Percentiles rank a stretch among this genome's conserved stretches.
Evolutionary conservation across 2,329 filamentous ascomycete species (phyloP).

Genomic region (Colletotrichum tamarilloi): DNA sequence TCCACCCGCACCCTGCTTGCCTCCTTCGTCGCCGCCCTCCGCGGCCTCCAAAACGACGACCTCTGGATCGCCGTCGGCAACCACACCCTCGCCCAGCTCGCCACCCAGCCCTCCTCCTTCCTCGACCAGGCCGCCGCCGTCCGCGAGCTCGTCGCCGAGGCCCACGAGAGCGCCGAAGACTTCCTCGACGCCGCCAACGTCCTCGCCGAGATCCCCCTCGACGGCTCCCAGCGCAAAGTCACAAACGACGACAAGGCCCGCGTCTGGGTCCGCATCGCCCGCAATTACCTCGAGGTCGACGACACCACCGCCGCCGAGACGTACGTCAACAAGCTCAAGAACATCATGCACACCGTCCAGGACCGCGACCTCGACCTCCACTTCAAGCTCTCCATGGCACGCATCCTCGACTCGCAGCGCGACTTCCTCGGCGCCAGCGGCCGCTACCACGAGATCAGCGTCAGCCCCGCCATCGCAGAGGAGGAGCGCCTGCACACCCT

Average conservation of each 20-base stretch:
- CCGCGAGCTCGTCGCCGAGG: constrained; percentile 83
- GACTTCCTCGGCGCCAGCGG: constrained; percentile 89
- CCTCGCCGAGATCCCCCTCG: constrained; percentile 86
- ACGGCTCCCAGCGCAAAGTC: constrained; percentile 87
- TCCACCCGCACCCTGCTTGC: constrained; percentile 77
- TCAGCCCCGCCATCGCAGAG: constrained; percentile 82
- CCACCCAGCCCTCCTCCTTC: constrained; percentile 71
- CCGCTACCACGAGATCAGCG: constrained; percentile 89
- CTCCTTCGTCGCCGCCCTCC: constrained; percentile 73
- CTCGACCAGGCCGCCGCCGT: constrained; percentile 86
- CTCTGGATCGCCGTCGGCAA: constrained; percentile 81
- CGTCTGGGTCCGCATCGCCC: constrained; percentile 93
- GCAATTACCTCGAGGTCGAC: constrained; percentile 93
- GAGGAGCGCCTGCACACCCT: constrained; percentile 87
- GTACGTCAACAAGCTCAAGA: constrained; percentile 95
- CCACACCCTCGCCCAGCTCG: constrained; percentile 76
- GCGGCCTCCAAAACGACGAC: constrained; percentile 68
- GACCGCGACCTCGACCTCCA: constrained; percentile 82
- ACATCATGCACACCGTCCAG: constrained; percentile 82
- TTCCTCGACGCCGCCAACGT: constrained; percentile 81
- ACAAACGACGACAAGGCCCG: constrained; percentile 83
- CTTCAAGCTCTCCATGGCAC: constrained; percentile 91
- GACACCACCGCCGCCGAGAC: constrained; percentile 86
- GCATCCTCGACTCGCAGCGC: constrained; percentile 90
- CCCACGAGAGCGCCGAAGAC: constrained; percentile 85